These are phyloP conservation scores for Cyclostephanos invisitatus DNA, from an alignment of 108 stramenopile genomes.

Conservation along the genomic window DNA sequence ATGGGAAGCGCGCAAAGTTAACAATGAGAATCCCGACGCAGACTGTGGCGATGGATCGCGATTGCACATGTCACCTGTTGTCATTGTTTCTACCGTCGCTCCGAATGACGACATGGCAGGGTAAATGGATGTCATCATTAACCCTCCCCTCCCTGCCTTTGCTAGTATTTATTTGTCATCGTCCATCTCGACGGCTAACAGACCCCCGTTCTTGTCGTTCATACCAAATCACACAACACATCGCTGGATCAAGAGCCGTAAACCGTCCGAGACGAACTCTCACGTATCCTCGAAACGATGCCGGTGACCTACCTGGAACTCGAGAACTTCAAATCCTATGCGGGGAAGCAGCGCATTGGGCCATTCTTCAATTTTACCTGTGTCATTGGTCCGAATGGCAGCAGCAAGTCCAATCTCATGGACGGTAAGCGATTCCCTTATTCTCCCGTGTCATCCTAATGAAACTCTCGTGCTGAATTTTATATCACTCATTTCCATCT, in stretches of 20 bases:
- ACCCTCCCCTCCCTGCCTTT: neutral
- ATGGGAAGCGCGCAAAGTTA: neutral
- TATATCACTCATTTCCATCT: slow-evolving; percentile 54
- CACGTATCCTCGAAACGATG: slow-evolving; percentile 28
- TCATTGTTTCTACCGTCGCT: neutral
- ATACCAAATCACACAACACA: neutral
- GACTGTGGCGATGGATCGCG: neutral
- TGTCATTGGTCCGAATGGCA: slow-evolving; percentile 97
- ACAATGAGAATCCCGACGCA: neutral
- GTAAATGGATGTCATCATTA: neutral
- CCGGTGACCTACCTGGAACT: slow-evolving; percentile 89
- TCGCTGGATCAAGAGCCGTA: neutral
- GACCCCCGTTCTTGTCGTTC: neutral
- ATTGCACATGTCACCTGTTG: neutral
- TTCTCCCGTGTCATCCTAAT: neutral
- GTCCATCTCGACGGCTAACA: neutral
- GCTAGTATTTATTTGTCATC: neutral
- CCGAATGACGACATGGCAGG: neutral
- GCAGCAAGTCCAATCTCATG: slow-evolving; percentile 85
- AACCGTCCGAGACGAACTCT: neutral
- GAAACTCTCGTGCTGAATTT: neutral
- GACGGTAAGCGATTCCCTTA: slow-evolving; percentile 5
- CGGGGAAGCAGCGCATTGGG: slow-evolving; percentile 90
- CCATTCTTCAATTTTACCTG: slow-evolving; percentile 96
- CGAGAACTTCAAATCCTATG: slow-evolving; percentile 99